These are phyloP conservation scores for Marsdenia floribunda DNA, from an alignment of 257 asterid genomes.

Conservation along the genomic window DNA sequence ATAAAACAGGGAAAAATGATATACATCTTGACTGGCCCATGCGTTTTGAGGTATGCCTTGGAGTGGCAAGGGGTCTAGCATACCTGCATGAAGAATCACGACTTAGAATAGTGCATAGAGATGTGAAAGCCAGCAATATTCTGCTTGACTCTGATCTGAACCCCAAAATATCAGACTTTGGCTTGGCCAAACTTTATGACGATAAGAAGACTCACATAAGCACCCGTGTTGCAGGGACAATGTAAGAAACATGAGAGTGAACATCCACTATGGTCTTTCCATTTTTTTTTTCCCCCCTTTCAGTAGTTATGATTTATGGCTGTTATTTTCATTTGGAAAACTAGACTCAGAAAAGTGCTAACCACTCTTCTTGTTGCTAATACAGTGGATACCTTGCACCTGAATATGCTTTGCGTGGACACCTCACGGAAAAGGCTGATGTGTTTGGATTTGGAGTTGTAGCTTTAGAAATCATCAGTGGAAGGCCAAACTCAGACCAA, in stretches of 20 bases:
- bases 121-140: conserved; percentile 79
- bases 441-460: conserved; percentile 26
- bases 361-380: conserved; percentile 1
- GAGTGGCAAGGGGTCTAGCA: conserved; percentile 72
- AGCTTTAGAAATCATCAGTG: conserved; percentile 24
- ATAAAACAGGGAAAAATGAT: conserved; percentile 33
- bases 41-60: conserved; percentile 66
- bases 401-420: conserved; percentile 22
- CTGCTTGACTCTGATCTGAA: conserved; percentile 57
- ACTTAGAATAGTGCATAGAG: conserved; percentile 62
- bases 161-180: conserved; percentile 76
- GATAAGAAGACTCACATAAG: conserved; percentile 61
- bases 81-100: conserved; percentile 81
- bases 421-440: conserved; percentile 26
- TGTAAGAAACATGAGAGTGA: conserved; percentile 37
- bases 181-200: conserved; percentile 62
- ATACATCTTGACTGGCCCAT: conserved; percentile 59
- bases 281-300: not conserved
- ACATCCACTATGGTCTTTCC: not conserved
- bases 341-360: too few relatives aligned
- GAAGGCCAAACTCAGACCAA: conserved; percentile 20
- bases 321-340: not conserved
- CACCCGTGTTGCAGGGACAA: conserved; percentile 86
- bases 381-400: conserved; percentile 24
- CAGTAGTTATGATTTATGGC: not conserved